phyloP scores from a whole-genome alignment of 352 stramenopile genomes.

The Phytophthora pini region DNA sequence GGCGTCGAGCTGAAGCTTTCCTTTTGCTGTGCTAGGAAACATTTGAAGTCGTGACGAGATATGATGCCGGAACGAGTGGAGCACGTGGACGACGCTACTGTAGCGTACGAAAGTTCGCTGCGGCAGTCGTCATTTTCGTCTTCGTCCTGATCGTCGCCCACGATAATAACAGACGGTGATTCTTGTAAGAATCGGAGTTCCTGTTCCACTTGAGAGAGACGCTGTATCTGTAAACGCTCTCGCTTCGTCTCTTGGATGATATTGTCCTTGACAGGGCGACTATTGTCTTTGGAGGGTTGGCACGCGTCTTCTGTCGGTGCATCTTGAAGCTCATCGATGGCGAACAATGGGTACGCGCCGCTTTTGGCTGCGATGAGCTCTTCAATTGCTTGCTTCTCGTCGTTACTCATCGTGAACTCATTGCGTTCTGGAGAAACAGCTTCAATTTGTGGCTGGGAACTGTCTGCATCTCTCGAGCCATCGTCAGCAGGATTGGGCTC shows the following conservation, averaged over 20 bases:
- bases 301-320: conserved; percentile 10
- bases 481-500: conserved; percentile 1
- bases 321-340: conserved; percentile 35
- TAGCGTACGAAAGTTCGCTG: conserved; percentile 59
- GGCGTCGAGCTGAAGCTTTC: conserved; percentile 30
- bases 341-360: conserved; percentile 40
- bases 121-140: conserved; percentile 40
- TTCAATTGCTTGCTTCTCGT: conserved; percentile 56
- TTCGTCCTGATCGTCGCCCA: conserved; percentile 46
- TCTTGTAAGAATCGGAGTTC: conserved; percentile 63
- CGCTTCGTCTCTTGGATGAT: conserved; percentile 54
- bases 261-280: conserved; percentile 31
- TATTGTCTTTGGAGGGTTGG: not conserved
- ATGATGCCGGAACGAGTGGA: conserved; percentile 65
- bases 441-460: not conserved
- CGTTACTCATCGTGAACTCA: conserved; percentile 48
- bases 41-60: conserved; percentile 58
- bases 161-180: conserved; percentile 52
- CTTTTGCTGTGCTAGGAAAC: conserved; percentile 54
- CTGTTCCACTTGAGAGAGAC: conserved; percentile 59
- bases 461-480: conserved; percentile 4
- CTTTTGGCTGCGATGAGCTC: conserved; percentile 49
- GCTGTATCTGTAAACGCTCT: conserved; percentile 50
- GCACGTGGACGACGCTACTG: conserved; percentile 48
- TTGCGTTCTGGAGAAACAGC: conserved; percentile 23